Evolutionary conservation across 257 asterid species (phyloP).

Genomic region (Eucommia ulmoides): DNA sequence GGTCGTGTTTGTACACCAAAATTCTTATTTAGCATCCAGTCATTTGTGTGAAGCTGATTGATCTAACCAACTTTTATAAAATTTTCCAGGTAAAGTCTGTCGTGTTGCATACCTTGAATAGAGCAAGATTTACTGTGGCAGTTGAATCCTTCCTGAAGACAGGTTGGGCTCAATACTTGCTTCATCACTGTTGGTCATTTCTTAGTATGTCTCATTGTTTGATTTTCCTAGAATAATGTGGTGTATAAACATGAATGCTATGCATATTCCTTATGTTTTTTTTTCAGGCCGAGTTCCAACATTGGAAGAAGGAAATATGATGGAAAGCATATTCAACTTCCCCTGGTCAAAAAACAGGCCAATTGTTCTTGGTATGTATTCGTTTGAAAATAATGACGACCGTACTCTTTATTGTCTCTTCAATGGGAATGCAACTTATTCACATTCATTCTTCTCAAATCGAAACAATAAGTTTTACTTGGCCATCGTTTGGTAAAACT

Average conservation of each 20-base stretch:
- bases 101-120: slow-evolving; percentile 83
- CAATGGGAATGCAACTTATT: slow-evolving; percentile 2
- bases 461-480: too few relatives aligned
- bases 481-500: too few relatives aligned
- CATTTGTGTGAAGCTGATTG: too few relatives aligned
- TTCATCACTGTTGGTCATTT: too few relatives aligned
- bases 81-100: slow-evolving; percentile 74
- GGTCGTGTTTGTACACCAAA: slow-evolving; percentile 15
- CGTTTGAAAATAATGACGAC: slow-evolving; percentile 4
- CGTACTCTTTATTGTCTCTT: slow-evolving; percentile 6
- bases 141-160: slow-evolving; percentile 86
- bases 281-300: slow-evolving; percentile 88
- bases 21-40: too few relatives aligned
- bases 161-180: slow-evolving; percentile 38
- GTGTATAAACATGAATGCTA: too few relatives aligned
- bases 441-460: slow-evolving; percentile 4
- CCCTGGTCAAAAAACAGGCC: slow-evolving; percentile 88
- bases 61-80: too few relatives aligned
- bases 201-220: too few relatives aligned
- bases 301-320: slow-evolving; percentile 75
- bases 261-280: slow-evolving; percentile 6
- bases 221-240: too few relatives aligned
- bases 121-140: slow-evolving; percentile 94
- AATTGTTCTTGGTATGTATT: slow-evolving; percentile 86
- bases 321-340: slow-evolving; percentile 58